These are phyloP conservation scores for Eudorina sp. DNA, from an alignment of 139 green algal species.

Conservation along the genomic window DNA sequence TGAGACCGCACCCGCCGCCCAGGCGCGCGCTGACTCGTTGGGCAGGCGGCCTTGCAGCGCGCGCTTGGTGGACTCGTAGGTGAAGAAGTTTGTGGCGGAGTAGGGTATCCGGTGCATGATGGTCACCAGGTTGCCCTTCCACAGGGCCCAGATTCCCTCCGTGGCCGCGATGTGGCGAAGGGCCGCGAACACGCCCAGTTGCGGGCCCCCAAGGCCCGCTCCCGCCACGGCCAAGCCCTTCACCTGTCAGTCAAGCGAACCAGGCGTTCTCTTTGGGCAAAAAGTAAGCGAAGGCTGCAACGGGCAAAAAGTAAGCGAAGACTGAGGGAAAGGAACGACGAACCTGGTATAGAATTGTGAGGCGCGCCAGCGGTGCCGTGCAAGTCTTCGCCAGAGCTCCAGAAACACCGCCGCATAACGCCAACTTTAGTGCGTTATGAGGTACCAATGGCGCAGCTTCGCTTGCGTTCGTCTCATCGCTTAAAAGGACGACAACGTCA, in stretches of 20 bases:
- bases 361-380: slow-evolving; percentile 91
- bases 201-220: neutral
- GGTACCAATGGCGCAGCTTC: slow-evolving; percentile 30
- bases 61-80: slow-evolving; percentile 85
- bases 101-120: slow-evolving; percentile 98
- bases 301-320: no score
- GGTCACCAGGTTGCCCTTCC: slow-evolving; percentile 93
- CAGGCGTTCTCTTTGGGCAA: no score
- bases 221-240: neutral
- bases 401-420: slow-evolving; percentile 83
- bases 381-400: slow-evolving; percentile 91
- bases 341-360: slow-evolving; percentile 98
- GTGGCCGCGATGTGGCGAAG: slow-evolving; percentile 52
- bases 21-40: slow-evolving; percentile 66
- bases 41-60: slow-evolving; percentile 29
- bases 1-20: slow-evolving; percentile 81
- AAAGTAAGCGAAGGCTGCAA: no score
- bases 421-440: slow-evolving; percentile 29
- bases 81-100: slow-evolving; percentile 95
- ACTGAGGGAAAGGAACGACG: no score
- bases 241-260: no score
- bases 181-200: neutral
- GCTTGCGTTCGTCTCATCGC: slow-evolving; percentile 3
- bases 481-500: neutral
- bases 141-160: slow-evolving; percentile 90